Evolutionary conservation across 2,329 filamentous ascomycete species (phyloP), one percentile per base, ranked within the genome.

Genomic region (Dactylella cylindrospora): DNA sequence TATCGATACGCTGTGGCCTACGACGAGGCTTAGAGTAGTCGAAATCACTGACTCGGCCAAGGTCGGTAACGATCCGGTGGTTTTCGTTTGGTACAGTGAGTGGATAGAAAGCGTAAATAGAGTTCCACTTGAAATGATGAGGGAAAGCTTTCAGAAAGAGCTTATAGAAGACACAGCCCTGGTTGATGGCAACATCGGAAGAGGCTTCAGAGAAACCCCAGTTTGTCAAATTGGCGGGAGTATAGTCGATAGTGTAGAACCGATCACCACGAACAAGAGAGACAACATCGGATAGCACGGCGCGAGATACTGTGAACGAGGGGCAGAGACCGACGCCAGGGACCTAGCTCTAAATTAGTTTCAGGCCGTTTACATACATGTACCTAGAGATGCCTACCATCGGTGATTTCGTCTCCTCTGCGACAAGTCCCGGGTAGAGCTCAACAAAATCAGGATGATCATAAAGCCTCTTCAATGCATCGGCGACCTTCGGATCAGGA

Each of bases 161-260:
- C 76, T 93, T 94, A 77, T 90, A 90, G 73, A 91, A 87, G 9
- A 90, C 82, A 67, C 85, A 89, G 39, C 89, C 88, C 70, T 93
- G 84, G 72, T 93, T 86, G 66, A 91, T 74, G 57, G 79, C 81
- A 17, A 84, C 74, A 67, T 94, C 86, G 52, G 84, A 88, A 15
- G 86, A 78, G 2, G 81, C 85, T 70, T 89, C 85, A 50, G 82
- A 81, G 74, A 81, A 91, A 15, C 88, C 88, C 88, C 88, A 95
- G 73, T 88, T 90, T 1, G 88, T 94, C 39, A 94, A 73, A 67
- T 83, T 82, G 6, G 82, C 80, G 0, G 88, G 81, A 66, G 84
- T 82, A 71, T 86, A 90, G 71, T 91, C 87, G 3, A 72, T 67
- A 0, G 86, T 90, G 74, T 90, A 90, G 74, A 88, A 85, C 15